These are phyloP conservation scores for Hemisphaericaspora xylofermentans DNA, from an alignment of 1,139 yeast genomes.

Conservation along the genomic window DNA sequence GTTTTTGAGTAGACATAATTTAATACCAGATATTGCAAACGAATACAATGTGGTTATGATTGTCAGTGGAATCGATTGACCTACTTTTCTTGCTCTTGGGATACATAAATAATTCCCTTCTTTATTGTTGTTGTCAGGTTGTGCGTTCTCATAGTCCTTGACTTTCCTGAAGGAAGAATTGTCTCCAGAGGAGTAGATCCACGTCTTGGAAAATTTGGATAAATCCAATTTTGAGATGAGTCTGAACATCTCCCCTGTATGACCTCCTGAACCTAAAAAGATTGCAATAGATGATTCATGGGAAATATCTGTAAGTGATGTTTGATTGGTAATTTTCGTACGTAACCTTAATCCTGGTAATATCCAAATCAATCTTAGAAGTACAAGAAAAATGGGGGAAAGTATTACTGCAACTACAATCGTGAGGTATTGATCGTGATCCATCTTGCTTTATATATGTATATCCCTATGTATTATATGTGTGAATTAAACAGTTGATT, in stretches of 20 bases:
- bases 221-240: conserved; percentile 45
- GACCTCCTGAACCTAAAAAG: conserved; percentile 84
- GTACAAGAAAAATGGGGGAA: conserved; percentile 25
- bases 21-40: conserved; percentile 26
- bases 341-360: conserved; percentile 26
- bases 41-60: conserved; percentile 50
- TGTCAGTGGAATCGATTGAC: conserved; percentile 58
- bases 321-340: conserved; percentile 1
- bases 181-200: conserved; percentile 59
- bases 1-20: conserved; percentile 20
- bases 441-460: conserved; percentile 17
- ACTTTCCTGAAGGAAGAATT: conserved; percentile 53
- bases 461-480: neutral
- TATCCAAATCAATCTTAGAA: conserved; percentile 27
- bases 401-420: conserved; percentile 21
- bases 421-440: conserved; percentile 25
- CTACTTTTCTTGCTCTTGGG: conserved; percentile 77
- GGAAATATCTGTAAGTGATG: conserved; percentile 2
- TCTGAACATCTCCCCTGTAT: conserved; percentile 91
- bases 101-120: conserved; percentile 34
- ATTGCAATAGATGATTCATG: conserved; percentile 44
- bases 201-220: conserved; percentile 32
- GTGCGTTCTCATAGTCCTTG: conserved; percentile 37
- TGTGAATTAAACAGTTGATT: no score
- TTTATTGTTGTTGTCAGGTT: conserved; percentile 15